Conservation (phyloP, 139 green algal species). For the Picochlorum sp. region DNA sequence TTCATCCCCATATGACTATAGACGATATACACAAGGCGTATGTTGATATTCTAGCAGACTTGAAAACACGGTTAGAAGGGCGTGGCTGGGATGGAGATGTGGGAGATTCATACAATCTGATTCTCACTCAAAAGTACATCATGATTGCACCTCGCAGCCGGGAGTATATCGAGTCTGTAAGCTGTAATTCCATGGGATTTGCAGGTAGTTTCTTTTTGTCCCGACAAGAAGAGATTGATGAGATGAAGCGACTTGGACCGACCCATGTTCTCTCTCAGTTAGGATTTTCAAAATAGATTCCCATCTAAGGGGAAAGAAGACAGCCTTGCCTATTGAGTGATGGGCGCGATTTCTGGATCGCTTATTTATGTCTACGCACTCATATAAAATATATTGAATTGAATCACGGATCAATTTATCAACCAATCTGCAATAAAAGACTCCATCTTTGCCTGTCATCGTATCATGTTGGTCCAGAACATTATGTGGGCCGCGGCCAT, state of each 20-base stretch:
- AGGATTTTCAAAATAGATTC: neutral
- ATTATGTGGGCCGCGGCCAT: no score
- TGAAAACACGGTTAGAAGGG: neutral
- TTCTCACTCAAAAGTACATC: slow-evolving; percentile 40
- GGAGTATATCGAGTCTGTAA: slow-evolving; percentile 36
- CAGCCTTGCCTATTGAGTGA: neutral
- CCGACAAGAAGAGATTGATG: slow-evolving; percentile 43
- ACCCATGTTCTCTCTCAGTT: slow-evolving; percentile 38
- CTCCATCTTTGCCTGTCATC: no score
- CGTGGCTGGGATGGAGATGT: neutral
- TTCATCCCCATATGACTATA: no score
- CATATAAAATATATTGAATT: no score
- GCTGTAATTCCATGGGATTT: slow-evolving; percentile 66
- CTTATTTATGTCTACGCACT: no score
- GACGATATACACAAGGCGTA: neutral
- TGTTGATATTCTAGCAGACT: neutral
- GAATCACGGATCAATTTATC: no score
- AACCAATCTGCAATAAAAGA: no score
- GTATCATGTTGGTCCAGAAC: no score
- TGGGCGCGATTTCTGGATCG: no score
- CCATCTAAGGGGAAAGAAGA: no score
- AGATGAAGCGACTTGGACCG: slow-evolving; percentile 33
- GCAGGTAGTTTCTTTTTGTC: slow-evolving; percentile 68
- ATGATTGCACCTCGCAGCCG: slow-evolving; percentile 37
- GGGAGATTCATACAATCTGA: slow-evolving; percentile 37